A percentile compares a stretch with the other conserved stretches of the same genome.
These are phyloP conservation scores for Candida cerambycidarum DNA, from an alignment of 805 yeast genomes.

Conservation along the genomic window DNA sequence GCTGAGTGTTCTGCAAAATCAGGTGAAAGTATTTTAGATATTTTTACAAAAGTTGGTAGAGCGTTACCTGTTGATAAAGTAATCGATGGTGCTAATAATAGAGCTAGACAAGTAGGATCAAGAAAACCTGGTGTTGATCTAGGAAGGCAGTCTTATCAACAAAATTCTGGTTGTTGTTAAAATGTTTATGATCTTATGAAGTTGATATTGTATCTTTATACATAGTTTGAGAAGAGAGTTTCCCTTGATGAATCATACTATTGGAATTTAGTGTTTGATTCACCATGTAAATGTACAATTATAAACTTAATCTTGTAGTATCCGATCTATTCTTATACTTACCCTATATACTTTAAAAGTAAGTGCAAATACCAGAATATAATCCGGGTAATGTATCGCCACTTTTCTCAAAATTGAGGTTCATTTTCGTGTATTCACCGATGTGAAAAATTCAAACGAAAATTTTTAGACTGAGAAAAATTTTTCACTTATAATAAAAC, in stretches of 20 bases:
- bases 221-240: no score
- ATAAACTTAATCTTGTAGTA: neutral
- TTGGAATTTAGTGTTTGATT: no score
- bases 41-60: slow-evolving; percentile 38
- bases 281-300: slow-evolving; percentile 1
- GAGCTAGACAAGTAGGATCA: slow-evolving; percentile 24
- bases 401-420: neutral
- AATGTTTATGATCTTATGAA: slow-evolving; percentile 2
- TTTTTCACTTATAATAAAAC: slow-evolving; percentile 6
- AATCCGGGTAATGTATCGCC: slow-evolving; percentile 1
- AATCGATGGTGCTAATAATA: slow-evolving; percentile 21
- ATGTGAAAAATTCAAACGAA: slow-evolving; percentile 8
- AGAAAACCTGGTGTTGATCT: slow-evolving; percentile 39
- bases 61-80: slow-evolving; percentile 45
- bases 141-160: slow-evolving; percentile 26
- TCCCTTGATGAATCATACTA: no score
- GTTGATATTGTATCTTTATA: neutral
- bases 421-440: slow-evolving; percentile 6
- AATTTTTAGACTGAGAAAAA: slow-evolving; percentile 5
- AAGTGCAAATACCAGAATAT: neutral
- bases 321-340: neutral
- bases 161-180: slow-evolving; percentile 28
- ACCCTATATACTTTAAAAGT: neutral
- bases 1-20: slow-evolving; percentile 47
- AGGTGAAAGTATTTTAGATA: slow-evolving; percentile 44